Evolutionary conservation across 2,329 filamentous ascomycete genomes (phyloP).

Genomic region (Pseudogymnoascus sp.): DNA sequence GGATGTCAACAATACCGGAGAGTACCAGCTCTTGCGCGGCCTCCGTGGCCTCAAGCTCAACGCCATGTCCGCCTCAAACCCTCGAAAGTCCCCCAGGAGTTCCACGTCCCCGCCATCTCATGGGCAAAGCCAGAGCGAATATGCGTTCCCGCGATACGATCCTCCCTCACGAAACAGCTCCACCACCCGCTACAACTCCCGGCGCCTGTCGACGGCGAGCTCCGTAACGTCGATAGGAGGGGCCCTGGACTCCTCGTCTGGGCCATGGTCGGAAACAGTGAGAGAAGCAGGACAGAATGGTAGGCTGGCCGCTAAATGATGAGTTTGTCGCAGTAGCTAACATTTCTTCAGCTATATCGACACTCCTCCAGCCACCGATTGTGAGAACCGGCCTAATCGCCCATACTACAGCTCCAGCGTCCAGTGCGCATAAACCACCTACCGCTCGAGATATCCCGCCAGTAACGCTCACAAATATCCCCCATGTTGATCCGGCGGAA

Average conservation of each 20-base stretch:
- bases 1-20: slow-evolving; percentile 18
- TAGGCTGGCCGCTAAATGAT: slow-evolving; percentile 29
- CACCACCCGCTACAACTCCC: slow-evolving; percentile 37
- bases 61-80: slow-evolving; percentile 35
- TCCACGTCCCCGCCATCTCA: slow-evolving; percentile 31
- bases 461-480: slow-evolving; percentile 82
- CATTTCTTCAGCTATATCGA: slow-evolving; percentile 65
- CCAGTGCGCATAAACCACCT: slow-evolving; percentile 72
- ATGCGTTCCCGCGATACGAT: slow-evolving; percentile 53
- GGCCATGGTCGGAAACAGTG: slow-evolving; percentile 48
- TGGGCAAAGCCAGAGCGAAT: slow-evolving; percentile 31
- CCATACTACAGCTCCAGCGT: slow-evolving; percentile 60
- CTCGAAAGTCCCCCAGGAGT: slow-evolving; percentile 41
- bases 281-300: slow-evolving; percentile 79
- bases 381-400: slow-evolving; percentile 79
- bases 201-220: slow-evolving; percentile 78
- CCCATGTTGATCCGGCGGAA: slow-evolving; percentile 67
- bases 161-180: slow-evolving; percentile 35
- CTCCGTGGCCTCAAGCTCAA: slow-evolving; percentile 18
- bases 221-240: slow-evolving; percentile 83
- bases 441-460: slow-evolving; percentile 87
- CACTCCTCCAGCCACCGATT: slow-evolving; percentile 83
- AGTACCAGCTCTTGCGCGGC: slow-evolving; percentile 16
- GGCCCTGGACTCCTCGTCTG: slow-evolving; percentile 62
- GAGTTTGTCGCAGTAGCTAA: slow-evolving; percentile 14